Conservation (phyloP, 306 rosid species). For the Medicago ruthenica region DNA sequence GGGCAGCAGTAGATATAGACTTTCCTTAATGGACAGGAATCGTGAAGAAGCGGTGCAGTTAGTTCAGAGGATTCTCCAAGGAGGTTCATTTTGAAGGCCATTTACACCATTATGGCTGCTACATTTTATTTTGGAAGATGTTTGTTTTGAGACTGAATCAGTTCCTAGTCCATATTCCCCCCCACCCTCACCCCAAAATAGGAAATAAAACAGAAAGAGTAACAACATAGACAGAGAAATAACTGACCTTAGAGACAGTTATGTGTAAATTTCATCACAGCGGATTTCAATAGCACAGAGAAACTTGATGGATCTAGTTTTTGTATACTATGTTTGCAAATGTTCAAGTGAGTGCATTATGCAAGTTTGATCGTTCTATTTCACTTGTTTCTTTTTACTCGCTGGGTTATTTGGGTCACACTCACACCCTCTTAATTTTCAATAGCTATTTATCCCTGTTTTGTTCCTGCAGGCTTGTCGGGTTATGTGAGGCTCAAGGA, state of each 20-base stretch:
- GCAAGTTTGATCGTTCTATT: not conserved
- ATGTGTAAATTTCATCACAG: conserved; percentile 39
- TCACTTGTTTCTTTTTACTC: too few species aligned
- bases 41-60: not conserved
- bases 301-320: conserved; percentile 3
- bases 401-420: not conserved
- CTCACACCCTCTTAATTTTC: not conserved
- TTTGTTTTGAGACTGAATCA: conserved; percentile 32
- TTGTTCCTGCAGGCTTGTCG: not conserved
- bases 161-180: conserved; percentile 19
- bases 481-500: not conserved
- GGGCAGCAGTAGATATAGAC: conserved; percentile 16
- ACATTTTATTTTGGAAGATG: conserved; percentile 21
- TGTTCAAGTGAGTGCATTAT: not conserved
- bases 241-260: conserved; percentile 33
- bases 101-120: conserved; percentile 22
- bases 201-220: conserved; percentile 26
- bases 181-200: not conserved
- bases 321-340: not conserved
- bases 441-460: not conserved
- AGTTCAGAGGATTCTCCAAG: conserved; percentile 10
- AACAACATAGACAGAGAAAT: conserved; percentile 37
- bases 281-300: conserved; percentile 26
- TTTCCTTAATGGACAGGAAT: conserved; percentile 20
- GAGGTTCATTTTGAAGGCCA: conserved; percentile 29